These are phyloP conservation scores for Cryptosporidium sp. DNA, from an alignment of 169 alveolate genomes.

Conservation along the genomic window DNA sequence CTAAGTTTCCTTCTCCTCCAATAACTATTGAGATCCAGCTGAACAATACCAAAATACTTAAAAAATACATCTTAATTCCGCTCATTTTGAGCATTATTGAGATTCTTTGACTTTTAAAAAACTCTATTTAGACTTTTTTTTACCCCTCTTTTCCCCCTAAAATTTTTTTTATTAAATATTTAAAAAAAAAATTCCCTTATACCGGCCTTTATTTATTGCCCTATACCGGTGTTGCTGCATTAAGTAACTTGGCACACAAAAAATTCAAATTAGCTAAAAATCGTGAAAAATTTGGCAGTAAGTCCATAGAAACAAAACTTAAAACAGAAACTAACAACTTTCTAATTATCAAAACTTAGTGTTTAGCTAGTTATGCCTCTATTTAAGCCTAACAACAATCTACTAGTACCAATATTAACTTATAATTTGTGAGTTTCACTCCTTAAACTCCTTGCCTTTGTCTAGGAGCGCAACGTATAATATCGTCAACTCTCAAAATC, in stretches of 20 bases:
- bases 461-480: constrained; percentile 98
- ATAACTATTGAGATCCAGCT: constrained; percentile 4
- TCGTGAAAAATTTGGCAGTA: neutral
- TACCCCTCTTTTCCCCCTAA: neutral
- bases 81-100: constrained; percentile 20
- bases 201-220: constrained; percentile 4
- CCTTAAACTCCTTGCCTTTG: constrained; percentile 86
- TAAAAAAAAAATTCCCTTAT: neutral
- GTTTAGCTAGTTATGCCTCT: constrained; percentile 13
- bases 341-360: constrained; percentile 4
- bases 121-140: constrained; percentile 18
- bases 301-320: no score
- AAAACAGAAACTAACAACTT: neutral
- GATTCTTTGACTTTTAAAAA: constrained; percentile 1
- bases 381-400: constrained; percentile 13
- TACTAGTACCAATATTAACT: neutral
- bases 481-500: constrained; percentile 98
- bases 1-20: neutral
- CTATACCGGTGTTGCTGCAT: constrained; percentile 25
- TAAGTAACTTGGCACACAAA: neutral
- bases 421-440: neutral
- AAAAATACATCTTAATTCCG: constrained; percentile 15
- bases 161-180: neutral
- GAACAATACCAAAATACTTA: neutral
- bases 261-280: neutral